Base-by-base conservation (phyloP, 768 basidiomycete genomes). In the Piloderma croceum region DNA sequence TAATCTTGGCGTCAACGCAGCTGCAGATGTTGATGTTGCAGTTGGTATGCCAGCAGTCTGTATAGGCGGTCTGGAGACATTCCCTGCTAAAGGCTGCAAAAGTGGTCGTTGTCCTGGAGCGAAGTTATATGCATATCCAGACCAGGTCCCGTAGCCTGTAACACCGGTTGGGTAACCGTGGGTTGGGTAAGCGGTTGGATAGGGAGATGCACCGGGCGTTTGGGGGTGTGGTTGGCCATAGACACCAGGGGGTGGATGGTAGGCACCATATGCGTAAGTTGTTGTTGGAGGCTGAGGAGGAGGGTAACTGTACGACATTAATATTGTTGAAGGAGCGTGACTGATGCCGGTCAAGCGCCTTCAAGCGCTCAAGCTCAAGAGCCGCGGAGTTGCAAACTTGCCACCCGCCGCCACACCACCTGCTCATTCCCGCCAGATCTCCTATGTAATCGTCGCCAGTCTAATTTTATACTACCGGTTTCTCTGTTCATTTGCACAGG, bases 71-170 rank as follows among this genome's bases (percentile, higher is more conserved):
- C 52, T 59, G 27, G 58, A 58, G 27, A 51, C 47, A 34, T 57
- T 56, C 7, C 44, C 7, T 23, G 20, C 53, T 38, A 12, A 52
- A n/a, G 9, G 50, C 35, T 5, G 61, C 35, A 49, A 63, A 22
- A 51, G 55, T 21, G 47, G 39, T 42, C 52, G 67, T 34, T 61
- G 67, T 43, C 68, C 71, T 18, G 63, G 65, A 17, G 70, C 68
- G 61, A 82, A 83, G 50, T 70, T 68, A 53, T 83, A 84, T 18
- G 77, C 69, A 58, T 83, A 85, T n/a, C n/a, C n/a, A 2, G 81
- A 73, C 82, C 83, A 85, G 21, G 68, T 53, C 11, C 77, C 79
- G 56, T 84, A 85, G 39, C 81, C 71, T 12, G 80, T 77, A 31
- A 83, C 77, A 11, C 79, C 80, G 11, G 82, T 71, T 43, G 79